These are phyloP conservation scores for Fennellomyces sp. DNA, from an alignment of 371 early-diverging fungal species.

Conservation along the genomic window DNA sequence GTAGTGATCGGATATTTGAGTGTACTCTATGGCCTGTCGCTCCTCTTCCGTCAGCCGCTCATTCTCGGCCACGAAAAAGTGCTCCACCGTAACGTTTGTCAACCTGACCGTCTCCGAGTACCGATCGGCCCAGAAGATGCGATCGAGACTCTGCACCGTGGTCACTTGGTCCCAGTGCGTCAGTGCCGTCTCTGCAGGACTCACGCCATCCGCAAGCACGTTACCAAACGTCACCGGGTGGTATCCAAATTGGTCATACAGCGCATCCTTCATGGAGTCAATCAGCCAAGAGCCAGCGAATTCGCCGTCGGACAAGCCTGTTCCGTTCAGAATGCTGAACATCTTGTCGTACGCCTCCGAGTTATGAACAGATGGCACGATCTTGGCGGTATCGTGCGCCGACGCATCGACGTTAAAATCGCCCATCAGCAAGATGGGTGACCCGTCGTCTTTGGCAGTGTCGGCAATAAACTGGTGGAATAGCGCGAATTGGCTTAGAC, in stretches of 20 bases:
- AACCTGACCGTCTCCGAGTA: slow-evolving; percentile 8
- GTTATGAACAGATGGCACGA: slow-evolving; percentile 29
- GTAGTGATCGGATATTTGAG: slow-evolving; percentile 44
- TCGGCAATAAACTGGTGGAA: slow-evolving; percentile 69
- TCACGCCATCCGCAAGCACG: slow-evolving; percentile 26
- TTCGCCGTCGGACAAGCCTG: slow-evolving; percentile 33
- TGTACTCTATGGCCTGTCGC: slow-evolving; percentile 27
- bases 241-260: slow-evolving; percentile 57
- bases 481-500: slow-evolving; percentile 59
- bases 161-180: slow-evolving; percentile 57
- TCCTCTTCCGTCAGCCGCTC: slow-evolving; percentile 5
- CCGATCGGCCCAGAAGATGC: slow-evolving; percentile 53
- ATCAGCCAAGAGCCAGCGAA: slow-evolving; percentile 9
- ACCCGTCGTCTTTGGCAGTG: slow-evolving; percentile 34
- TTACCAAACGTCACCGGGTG: slow-evolving; percentile 86
- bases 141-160: slow-evolving; percentile 73
- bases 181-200: slow-evolving; percentile 63
- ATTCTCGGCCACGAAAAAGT: slow-evolving; percentile 33
- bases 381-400: slow-evolving; percentile 10
- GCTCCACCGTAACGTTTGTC: slow-evolving; percentile 30
- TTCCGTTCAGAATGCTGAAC: slow-evolving; percentile 69
- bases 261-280: slow-evolving; percentile 51
- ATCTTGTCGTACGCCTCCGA: slow-evolving; percentile 67
- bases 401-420: slow-evolving; percentile 80
- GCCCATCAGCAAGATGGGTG: slow-evolving; percentile 66